Evolutionary conservation across 164 flowering plant species (phyloP).

Genomic region (Kingdonia uniflora): DNA sequence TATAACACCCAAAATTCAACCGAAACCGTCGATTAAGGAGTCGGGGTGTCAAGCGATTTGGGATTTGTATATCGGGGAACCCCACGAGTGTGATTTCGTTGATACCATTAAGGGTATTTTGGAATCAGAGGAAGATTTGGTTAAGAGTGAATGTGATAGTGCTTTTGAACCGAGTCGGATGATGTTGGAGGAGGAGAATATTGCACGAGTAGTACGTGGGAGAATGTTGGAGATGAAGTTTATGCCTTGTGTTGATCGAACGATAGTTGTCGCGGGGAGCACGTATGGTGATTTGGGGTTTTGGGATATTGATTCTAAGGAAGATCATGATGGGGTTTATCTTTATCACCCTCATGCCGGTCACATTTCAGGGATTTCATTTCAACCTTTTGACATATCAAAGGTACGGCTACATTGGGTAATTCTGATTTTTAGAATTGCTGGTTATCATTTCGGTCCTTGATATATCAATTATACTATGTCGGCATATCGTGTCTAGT

Average conservation of each 20-base stretch:
- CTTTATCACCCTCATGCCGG: conserved; percentile 50
- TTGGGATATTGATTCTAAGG: conserved; percentile 51
- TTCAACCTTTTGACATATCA: conserved; percentile 38
- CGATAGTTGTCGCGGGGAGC: conserved; percentile 57
- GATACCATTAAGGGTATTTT: conserved; percentile 25
- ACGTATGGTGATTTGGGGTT: conserved; percentile 60
- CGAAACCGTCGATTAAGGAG: neutral
- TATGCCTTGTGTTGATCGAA: conserved; percentile 37
- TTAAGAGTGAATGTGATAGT: conserved; percentile 2
- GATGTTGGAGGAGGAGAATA: conserved; percentile 42
- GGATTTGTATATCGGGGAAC: conserved; percentile 24
- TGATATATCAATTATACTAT: too few species aligned
- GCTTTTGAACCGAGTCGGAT: conserved; percentile 28
- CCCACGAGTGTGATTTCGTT: conserved; percentile 20
- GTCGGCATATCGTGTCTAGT: too few species aligned
- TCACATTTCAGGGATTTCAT: conserved; percentile 57
- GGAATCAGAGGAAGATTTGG: conserved; percentile 4
- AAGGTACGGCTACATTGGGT: conserved; percentile 41
- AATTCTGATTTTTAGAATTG: too few species aligned
- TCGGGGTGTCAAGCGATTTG: too few species aligned
- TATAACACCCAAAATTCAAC: too few species aligned
- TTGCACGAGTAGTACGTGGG: conserved; percentile 52
- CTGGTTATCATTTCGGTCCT: too few species aligned
- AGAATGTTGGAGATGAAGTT: conserved; percentile 40
- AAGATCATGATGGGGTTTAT: conserved; percentile 42